Evolutionary conservation across 1,284 basidiomycete species (phyloP), one percentile per base, ranked within the genome.

Genomic region (Anthracocystis setariae): DNA sequence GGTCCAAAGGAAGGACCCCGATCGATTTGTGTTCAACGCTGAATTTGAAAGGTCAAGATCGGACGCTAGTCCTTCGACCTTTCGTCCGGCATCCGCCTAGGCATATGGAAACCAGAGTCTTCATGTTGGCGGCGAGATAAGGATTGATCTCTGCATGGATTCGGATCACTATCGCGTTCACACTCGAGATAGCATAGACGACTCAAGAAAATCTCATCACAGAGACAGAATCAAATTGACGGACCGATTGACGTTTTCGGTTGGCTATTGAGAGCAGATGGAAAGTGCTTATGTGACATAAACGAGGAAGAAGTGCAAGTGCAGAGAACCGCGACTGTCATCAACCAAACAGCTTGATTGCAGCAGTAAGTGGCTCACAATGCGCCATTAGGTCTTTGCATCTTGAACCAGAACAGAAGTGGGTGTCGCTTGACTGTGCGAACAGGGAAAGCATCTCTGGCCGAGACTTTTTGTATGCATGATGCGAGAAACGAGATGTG

Each of bases 391-490:
- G 37, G 45, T 44, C 45, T 38, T 35, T 29, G 5, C 7, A 29
- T 29, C 39, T 48, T 9, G 54, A 40, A 23, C n/a, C n/a, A 7
- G 20, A 23, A 12, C 8, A 35, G 59, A 46, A 43, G 40, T 24
- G 49, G 55, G 43, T 40, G n/a, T 55, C 59, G 52, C 59, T 46
- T n/a, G 18, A 18, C 46, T 51, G 43, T 44, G 43, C 48, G 38
- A 55, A 48, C 60, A 56, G 44, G 21, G 42, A 13, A 48, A 53
- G 42, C 20, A 29, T 61, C 64, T 57, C 58, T 27, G 42, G 40
- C 42, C 23, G 58, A 61, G 64, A 56, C 53, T 67, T 67, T 61
- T 56, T 52, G 60, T 27, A 61, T 67, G 64, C 58, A 52, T 58
- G 55, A 35, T 50, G 44, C n/a, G 17, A 12, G 24, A 45, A n/a